These are phyloP conservation scores for barley (Hordeum vulgare) DNA, from an alignment of 176 grass and related monocot species.

Conservation along the genomic window MorexV3_pseudomolecules_assembly NC_058518.1:468886489-468886988, in stretches of 20 bases:
- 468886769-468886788: constrained; percentile 14
- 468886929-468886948: constrained; percentile 35
- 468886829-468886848: background rate
- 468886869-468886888: constrained; percentile 69
- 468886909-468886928: background rate
- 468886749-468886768: background rate
- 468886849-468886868: constrained; percentile 57
- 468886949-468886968: background rate
- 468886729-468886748: constrained; percentile 65
- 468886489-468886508: too few relatives aligned
- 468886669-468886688: constrained; percentile 24
- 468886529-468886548: too few relatives aligned
- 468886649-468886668: too few relatives aligned
- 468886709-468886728: constrained; percentile 59
- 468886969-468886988: background rate
- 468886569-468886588: too few relatives aligned
- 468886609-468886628: too few relatives aligned
- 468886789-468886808: too few relatives aligned
- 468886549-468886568: too few relatives aligned
- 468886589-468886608: too few relatives aligned
- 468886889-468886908: constrained; percentile 42
- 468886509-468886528: too few relatives aligned
- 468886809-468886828: too few relatives aligned
- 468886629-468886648: too few relatives aligned
- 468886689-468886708: constrained; percentile 80